Conservation (phyloP, 106 monocot species). For the Dioscorea dumetorum region DNA sequence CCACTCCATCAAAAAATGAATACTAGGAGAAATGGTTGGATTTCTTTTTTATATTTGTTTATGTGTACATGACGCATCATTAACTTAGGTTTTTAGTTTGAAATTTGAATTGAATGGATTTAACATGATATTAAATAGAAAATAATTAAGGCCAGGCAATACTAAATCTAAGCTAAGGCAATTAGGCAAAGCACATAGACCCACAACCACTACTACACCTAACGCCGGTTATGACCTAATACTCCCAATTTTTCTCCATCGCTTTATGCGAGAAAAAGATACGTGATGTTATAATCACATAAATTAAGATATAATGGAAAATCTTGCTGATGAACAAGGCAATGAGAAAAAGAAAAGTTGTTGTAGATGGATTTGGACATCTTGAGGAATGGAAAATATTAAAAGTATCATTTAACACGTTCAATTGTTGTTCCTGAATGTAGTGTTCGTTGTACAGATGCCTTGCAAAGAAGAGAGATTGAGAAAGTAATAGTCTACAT, state of each 20-base stretch:
- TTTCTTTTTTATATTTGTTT: too few species aligned
- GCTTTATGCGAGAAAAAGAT: background rate
- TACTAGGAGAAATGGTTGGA: too few species aligned
- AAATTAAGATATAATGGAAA: conserved; percentile 1
- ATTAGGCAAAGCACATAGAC: conserved; percentile 4
- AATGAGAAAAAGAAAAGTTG: background rate
- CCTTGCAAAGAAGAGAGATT: background rate
- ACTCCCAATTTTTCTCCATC: too few species aligned
- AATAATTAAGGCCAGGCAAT: background rate
- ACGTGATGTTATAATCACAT: conserved; percentile 15
- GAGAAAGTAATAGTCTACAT: conserved; percentile 7
- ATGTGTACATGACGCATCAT: too few species aligned
- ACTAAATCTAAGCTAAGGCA: conserved; percentile 12
- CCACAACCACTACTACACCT: conserved; percentile 42
- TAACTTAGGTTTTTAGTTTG: background rate
- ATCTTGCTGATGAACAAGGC: conserved; percentile 4
- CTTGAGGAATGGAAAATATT: too few species aligned
- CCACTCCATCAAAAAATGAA: too few species aligned
- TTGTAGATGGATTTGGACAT: background rate
- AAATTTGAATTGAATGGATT: background rate
- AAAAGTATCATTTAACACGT: background rate
- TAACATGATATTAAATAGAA: background rate
- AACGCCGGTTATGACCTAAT: conserved; percentile 21
- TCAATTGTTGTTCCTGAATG: background rate
- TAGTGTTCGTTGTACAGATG: background rate